Percentiles rank a stretch among this genome's conserved stretches.
These are phyloP conservation scores for Histomonas meleagridis DNA, from an alignment of 208 protist species.

Conservation along the genomic window DNA sequence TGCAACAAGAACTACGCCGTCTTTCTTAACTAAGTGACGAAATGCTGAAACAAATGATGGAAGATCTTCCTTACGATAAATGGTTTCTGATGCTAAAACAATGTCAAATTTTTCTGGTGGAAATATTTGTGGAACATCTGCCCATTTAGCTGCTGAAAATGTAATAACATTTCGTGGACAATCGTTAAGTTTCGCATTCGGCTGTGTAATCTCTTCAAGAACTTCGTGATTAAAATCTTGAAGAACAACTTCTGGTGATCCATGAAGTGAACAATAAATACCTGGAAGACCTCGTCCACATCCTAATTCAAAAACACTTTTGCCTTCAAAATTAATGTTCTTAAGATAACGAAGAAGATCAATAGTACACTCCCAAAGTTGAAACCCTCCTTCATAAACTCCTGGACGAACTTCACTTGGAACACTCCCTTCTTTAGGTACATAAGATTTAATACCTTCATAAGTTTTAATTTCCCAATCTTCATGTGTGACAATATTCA, in stretches of 20 bases:
- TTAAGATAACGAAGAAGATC: not conserved
- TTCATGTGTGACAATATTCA: no score
- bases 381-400: slow-evolving; percentile 12
- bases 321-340: not conserved
- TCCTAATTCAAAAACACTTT: not conserved
- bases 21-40: not conserved
- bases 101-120: not conserved
- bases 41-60: not conserved
- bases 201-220: not conserved
- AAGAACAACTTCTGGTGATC: not conserved
- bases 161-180: not conserved
- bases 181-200: not conserved
- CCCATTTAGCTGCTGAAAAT: not conserved
- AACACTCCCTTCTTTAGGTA: not conserved
- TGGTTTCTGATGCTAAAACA: not conserved
- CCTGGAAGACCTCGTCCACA: slow-evolving; percentile 26
- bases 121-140: not conserved
- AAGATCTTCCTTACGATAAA: slow-evolving; percentile 30
- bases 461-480: not conserved
- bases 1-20: not conserved
- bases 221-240: slow-evolving; percentile 33
- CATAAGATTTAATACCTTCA: not conserved
- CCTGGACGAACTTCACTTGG: not conserved
- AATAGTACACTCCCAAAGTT: slow-evolving; percentile 21
- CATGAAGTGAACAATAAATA: not conserved